A percentile compares a stretch with the other conserved stretches of the same genome.
phyloP scores from a whole-genome alignment of 2,329 filamentous ascomycete genomes.

The Gremmenia infestans region DNA sequence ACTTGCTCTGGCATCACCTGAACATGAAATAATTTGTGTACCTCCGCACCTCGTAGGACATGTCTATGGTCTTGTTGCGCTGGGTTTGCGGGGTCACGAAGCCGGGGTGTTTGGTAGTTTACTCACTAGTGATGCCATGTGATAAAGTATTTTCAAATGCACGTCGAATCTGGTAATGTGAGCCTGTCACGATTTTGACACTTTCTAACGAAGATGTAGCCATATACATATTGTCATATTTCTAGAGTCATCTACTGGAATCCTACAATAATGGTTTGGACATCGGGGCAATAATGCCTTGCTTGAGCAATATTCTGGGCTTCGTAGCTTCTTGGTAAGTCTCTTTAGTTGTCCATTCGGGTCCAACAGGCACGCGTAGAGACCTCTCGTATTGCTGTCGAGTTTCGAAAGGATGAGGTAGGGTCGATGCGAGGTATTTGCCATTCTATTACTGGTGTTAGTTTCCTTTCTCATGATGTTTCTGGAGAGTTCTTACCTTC shows the following conservation, averaged over 20 bases:
- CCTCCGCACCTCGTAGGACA: too few relatives aligned
- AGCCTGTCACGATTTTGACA: too few relatives aligned
- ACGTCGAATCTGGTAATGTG: too few relatives aligned
- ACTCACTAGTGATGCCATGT: too few relatives aligned
- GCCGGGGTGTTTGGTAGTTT: too few relatives aligned
- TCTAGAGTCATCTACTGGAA: neutral
- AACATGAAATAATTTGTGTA: too few relatives aligned
- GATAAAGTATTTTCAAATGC: too few relatives aligned
- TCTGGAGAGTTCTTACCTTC: constrained; percentile 54
- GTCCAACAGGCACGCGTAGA: constrained; percentile 79
- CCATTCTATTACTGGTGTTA: constrained; percentile 54
- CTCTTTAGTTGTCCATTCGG: constrained; percentile 95
- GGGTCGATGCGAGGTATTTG: constrained; percentile 76
- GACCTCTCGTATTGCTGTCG: constrained; percentile 85
- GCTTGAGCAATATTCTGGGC: constrained; percentile 84
- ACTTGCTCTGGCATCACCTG: too few relatives aligned
- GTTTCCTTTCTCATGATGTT: neutral
- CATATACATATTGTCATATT: too few relatives aligned
- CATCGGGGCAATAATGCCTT: constrained; percentile 85
- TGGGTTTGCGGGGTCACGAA: too few relatives aligned
- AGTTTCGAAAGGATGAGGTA: constrained; percentile 89
- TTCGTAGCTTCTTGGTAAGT: constrained; percentile 86
- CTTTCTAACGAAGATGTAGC: too few relatives aligned
- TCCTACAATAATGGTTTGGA: constrained; percentile 57
- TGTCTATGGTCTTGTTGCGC: too few relatives aligned